phyloP scores from a whole-genome alignment of 2,329 filamentous ascomycete genomes.

The Chaetomium globosum region DNA sequence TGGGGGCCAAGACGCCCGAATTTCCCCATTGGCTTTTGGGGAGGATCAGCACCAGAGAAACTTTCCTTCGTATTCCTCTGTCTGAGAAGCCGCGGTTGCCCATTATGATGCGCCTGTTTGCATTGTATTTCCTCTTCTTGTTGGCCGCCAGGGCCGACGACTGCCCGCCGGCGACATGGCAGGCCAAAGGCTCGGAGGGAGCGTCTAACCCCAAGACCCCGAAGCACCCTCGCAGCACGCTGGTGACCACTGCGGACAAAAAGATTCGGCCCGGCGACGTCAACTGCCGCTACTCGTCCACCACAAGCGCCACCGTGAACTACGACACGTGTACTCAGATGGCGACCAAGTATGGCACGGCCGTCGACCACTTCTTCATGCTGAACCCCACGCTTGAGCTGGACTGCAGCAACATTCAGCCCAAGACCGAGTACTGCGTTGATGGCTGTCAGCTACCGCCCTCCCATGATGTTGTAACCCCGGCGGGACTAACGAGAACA shows the following conservation, averaged over 20 bases:
- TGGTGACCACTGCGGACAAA: background rate
- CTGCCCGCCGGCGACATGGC: background rate
- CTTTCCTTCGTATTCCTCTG: no score
- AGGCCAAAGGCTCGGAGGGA: background rate
- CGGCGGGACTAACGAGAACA: constrained; percentile 15
- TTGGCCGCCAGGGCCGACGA: constrained; percentile 1
- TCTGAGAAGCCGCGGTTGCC: background rate
- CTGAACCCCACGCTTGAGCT: constrained; percentile 21
- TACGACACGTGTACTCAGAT: constrained; percentile 22
- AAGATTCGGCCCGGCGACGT: constrained; percentile 18
- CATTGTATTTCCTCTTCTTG: background rate
- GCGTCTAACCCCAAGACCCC: background rate
- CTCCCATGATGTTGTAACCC: no score
- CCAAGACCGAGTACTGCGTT: constrained; percentile 24
- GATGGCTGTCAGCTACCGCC: constrained; percentile 20
- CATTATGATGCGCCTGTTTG: background rate
- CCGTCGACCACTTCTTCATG: constrained; percentile 2
- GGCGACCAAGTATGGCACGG: constrained; percentile 11
- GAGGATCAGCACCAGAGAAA: no score
- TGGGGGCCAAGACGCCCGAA: no score
- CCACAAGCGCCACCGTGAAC: constrained; percentile 6
- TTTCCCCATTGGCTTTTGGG: no score
- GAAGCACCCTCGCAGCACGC: background rate
- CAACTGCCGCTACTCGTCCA: constrained; percentile 21
- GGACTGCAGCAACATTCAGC: constrained; percentile 23